A percentile compares a stretch with the other conserved stretches of the same genome.
phyloP scores from a whole-genome alignment of 148 eudicot species.

The Pharnaceum exiguum region DNA sequence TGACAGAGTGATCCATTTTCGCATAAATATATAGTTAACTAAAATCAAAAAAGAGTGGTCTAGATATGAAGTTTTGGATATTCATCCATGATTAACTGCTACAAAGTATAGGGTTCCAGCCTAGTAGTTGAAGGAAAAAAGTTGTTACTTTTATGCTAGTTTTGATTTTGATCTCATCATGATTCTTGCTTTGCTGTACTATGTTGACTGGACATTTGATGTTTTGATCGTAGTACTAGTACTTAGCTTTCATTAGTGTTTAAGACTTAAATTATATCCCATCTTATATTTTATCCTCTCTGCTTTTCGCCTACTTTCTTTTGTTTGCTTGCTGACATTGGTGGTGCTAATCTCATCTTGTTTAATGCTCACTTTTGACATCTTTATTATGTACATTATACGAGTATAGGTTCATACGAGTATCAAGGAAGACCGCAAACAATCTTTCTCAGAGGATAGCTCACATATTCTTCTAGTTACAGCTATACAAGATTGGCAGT shows the following conservation, averaged over 20 bases:
- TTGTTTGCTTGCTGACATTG: neutral
- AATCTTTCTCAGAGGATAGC: too few species aligned
- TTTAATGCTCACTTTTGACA: too few species aligned
- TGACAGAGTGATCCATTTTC: too few species aligned
- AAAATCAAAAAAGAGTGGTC: too few species aligned
- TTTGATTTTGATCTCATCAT: constrained; percentile 16
- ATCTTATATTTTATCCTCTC: neutral
- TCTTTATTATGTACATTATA: too few species aligned
- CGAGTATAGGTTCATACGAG: too few species aligned
- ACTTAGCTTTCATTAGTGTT: neutral
- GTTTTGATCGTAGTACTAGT: neutral
- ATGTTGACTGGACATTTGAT: constrained; percentile 9
- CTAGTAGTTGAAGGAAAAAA: constrained; percentile 17
- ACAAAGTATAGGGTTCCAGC: constrained; percentile 13
- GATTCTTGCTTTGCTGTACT: constrained; percentile 21
- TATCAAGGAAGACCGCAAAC: too few species aligned
- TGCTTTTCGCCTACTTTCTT: neutral
- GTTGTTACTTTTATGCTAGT: neutral
- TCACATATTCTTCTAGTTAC: too few species aligned
- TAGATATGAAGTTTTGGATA: constrained; percentile 17
- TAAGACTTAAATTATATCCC: neutral
- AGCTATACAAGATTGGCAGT: too few species aligned
- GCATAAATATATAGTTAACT: too few species aligned
- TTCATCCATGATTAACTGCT: neutral
- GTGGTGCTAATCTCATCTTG: neutral